Percentiles rank a stretch among this genome's conserved stretches.
Evolutionary conservation across 139 green algal species (phyloP).

Genomic region (Chlorella sp.): DNA sequence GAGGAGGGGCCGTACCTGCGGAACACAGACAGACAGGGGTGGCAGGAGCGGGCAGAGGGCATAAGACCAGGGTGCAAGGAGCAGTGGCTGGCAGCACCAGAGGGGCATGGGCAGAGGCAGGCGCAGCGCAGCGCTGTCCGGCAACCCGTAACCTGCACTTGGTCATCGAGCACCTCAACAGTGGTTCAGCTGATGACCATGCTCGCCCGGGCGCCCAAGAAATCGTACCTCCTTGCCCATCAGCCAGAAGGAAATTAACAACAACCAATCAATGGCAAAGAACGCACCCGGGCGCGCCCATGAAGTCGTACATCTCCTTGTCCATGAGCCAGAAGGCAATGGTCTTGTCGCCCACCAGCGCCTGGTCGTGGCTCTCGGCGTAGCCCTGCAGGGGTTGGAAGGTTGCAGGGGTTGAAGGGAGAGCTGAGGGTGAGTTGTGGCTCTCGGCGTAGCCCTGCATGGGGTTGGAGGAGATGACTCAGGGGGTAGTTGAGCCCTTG

Average conservation of each 20-base stretch:
- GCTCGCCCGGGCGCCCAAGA: slow-evolving; percentile 9
- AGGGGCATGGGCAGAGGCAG: too few relatives aligned
- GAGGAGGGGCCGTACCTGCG: slow-evolving; percentile 28
- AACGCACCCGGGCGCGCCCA: slow-evolving; percentile 63
- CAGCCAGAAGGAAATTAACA: too few relatives aligned
- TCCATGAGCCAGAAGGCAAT: slow-evolving; percentile 99
- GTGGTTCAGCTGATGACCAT: neutral
- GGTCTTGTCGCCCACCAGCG: slow-evolving; percentile 79
- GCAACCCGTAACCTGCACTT: neutral
- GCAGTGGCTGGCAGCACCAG: too few relatives aligned
- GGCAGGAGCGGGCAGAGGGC: neutral
- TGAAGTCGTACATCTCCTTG: slow-evolving; percentile 98
- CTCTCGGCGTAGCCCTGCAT: too few relatives aligned
- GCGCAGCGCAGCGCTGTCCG: too few relatives aligned
- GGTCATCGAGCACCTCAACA: too few relatives aligned
- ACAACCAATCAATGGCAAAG: slow-evolving; percentile 31
- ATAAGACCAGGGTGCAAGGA: too few relatives aligned
- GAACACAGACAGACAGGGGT: neutral
- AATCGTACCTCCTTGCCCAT: too few relatives aligned
- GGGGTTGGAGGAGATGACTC: too few relatives aligned
- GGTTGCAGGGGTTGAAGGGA: neutral
- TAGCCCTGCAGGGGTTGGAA: slow-evolving; percentile 70
- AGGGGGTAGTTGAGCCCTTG: too few relatives aligned
- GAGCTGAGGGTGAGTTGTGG: neutral
- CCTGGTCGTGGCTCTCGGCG: slow-evolving; percentile 90